Conservation (phyloP, 1,139 yeast genomes). For the Blastobotrys raffinosifermentans region DNA sequence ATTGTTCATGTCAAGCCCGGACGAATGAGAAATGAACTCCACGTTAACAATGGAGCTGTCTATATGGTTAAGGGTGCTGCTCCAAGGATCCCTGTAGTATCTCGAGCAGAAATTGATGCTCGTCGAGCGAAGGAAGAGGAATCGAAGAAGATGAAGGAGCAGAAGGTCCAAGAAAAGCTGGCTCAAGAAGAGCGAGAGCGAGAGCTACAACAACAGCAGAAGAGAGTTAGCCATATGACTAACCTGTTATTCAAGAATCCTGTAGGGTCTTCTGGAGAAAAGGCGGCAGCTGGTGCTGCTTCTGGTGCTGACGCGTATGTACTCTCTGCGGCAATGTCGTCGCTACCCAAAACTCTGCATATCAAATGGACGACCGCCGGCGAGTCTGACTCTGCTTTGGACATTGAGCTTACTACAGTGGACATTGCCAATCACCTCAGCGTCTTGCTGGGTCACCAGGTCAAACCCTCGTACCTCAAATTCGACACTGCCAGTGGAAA, state of each 20-base stretch:
- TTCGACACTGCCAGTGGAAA: conserved; percentile 9
- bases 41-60: conserved; percentile 65
- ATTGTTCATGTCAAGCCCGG: conserved; percentile 74
- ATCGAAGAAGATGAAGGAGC: conserved; percentile 9
- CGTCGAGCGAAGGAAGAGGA: conserved; percentile 9
- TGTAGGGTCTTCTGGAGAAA: conserved; percentile 6
- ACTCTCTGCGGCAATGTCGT: conserved; percentile 19
- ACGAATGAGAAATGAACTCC: conserved; percentile 73
- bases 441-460: conserved; percentile 16
- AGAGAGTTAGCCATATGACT: conserved; percentile 9
- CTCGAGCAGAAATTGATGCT: conserved; percentile 24
- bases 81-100: conserved; percentile 59
- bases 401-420: conserved; percentile 11
- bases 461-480: conserved; percentile 9
- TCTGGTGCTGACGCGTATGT: conserved; percentile 13
- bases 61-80: conserved; percentile 51
- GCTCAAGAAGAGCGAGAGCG: conserved; percentile 7
- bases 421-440: conserved; percentile 18
- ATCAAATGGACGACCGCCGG: conserved; percentile 11
- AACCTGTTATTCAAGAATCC: conserved; percentile 10
- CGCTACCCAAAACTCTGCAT: conserved; percentile 22
- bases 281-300: conserved; percentile 4
- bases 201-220: conserved; percentile 5
- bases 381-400: conserved; percentile 8
- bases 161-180: conserved; percentile 9